Evolutionary conservation across 495 filamentous ascomycete species (phyloP), one percentile per base, ranked within the genome.

Genomic region (Recurvomyces mirabilis): DNA sequence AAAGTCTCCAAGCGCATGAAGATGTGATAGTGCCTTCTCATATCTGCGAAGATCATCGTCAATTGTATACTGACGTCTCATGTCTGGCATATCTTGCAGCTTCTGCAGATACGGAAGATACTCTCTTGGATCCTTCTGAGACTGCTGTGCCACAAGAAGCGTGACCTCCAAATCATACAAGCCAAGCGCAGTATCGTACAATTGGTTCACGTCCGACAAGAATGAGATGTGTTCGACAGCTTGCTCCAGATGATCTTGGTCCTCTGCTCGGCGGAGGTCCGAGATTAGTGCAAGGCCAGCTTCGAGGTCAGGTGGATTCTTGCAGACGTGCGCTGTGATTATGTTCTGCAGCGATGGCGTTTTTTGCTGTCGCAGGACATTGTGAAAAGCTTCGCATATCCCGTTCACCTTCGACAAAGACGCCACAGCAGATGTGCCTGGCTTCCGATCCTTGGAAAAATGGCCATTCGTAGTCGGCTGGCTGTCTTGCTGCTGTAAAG

Each of bases 201-300:
- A 74, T 40, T 75, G 77, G 57, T 94, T 91, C 15, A 91, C 79
- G 64, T 98, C 91, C 0, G 86, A 84, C 31, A 98, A 69, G 66
- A 95, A 98, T 68, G 87, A 95, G 51, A 96, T 94, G 52, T 98
- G 91, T 57, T 93, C 87, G 28, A 94, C 80, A 1, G 88, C 87
- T 59, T 78, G 76, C 50, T 95, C 84, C 4, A 81, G 80, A 49
- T 87, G 68, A 13, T 78, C 67, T 23, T 79, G 64, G 9, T 36
- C 34, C 19, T 33, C 21, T 18, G 41, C 9, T 13, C 22, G 28
- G 70, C 84, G 75, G 31, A 94, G 65, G 34, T 76, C 68, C 29
- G 82, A 79, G 37, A 94, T 80, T 22, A 94, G 73, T n/a, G 58
- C 57, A 46, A 98, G 64, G 14, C 84, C 91, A 39, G 91, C 78